Evolutionary conservation across 768 basidiomycete species (phyloP), one percentile per base, ranked within the genome.

Genomic region (Russula foetens): DNA sequence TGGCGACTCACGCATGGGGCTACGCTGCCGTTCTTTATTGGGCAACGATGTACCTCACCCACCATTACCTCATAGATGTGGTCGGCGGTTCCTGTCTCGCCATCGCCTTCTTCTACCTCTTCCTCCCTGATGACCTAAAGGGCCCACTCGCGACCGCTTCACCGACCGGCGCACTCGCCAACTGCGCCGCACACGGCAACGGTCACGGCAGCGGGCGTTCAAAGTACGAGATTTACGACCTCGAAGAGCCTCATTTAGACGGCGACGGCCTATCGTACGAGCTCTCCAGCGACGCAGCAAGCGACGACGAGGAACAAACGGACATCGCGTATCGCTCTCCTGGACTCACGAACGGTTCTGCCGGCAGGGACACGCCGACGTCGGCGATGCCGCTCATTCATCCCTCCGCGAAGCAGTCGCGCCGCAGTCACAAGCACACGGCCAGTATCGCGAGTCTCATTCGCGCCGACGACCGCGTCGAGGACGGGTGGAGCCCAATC

Each of bases 61-160:
- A 97, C 73, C 96, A 98, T 76, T 98, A 98, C 78, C 88, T 99
- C 69, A 94, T 99, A 75, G 97, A 99, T 70, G 91, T 98, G 70
- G 91, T 93, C 51, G 90, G 86, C 11, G 97, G 97, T 15, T 91
- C 89, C 0, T 96, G 94, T 70, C 81, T 99, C 63, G 88, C 95
- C 49, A 86, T 88, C 39, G 80, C 82, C 21, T 86, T 83, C 68
- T 98, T 98, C 79, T 98, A 92, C 76, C 68, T 90, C 64, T 86
- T 86, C 74, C 84, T 98, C 68, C 92, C 94, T 0, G 84, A 88
- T 63, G 85, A 88, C 59, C 79, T 96, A 64, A 82, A 81, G 60
- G 81, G 82, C 28, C 67, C 77, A 17, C 78, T 72, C 17, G 83
- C 81, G 0, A 76, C 77, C 0, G 75, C 79, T 3, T 85, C 86